These are phyloP conservation scores for Athelia sp. DNA, from an alignment of 1,284 basidiomycete species.

Conservation along the genomic window DNA sequence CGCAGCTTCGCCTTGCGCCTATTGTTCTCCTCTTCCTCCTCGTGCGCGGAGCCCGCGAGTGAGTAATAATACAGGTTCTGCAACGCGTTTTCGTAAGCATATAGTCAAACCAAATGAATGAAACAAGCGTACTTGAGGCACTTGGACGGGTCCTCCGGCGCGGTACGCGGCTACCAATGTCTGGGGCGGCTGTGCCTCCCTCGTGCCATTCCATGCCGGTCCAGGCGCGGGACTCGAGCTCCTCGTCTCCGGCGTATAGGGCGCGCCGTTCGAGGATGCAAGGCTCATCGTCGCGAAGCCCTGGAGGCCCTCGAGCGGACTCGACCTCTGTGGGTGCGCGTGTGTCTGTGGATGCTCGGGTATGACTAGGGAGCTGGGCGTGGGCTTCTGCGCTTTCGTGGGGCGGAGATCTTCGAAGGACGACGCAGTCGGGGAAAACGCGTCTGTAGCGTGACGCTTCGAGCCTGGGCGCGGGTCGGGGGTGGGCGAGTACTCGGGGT, in stretches of 20 bases:
- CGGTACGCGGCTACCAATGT: constrained; percentile 63
- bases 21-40: constrained; percentile 35
- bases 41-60: constrained; percentile 38
- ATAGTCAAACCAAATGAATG: constrained; percentile 7
- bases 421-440: constrained; percentile 84
- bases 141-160: constrained; percentile 40
- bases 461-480: constrained; percentile 34
- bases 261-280: constrained; percentile 26
- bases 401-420: constrained; percentile 41
- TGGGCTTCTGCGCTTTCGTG: constrained; percentile 36
- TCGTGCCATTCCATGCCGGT: constrained; percentile 3
- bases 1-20: constrained; percentile 51
- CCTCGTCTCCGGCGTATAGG: constrained; percentile 15
- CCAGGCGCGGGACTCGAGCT: constrained; percentile 8
- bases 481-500: constrained; percentile 27
- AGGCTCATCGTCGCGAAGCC: constrained; percentile 61
- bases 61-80: constrained; percentile 75
- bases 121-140: constrained; percentile 51
- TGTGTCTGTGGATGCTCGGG: constrained; percentile 29
- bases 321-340: constrained; percentile 8
- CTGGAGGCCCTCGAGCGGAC: constrained; percentile 57
- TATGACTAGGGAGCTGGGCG: constrained; percentile 53
- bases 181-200: constrained; percentile 37
- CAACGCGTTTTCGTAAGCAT: constrained; percentile 13
- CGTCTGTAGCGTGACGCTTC: constrained; percentile 68